Base-by-base conservation (phyloP, 2,329 filamentous ascomycete species). In the Aspergillus jensenii region DNA sequence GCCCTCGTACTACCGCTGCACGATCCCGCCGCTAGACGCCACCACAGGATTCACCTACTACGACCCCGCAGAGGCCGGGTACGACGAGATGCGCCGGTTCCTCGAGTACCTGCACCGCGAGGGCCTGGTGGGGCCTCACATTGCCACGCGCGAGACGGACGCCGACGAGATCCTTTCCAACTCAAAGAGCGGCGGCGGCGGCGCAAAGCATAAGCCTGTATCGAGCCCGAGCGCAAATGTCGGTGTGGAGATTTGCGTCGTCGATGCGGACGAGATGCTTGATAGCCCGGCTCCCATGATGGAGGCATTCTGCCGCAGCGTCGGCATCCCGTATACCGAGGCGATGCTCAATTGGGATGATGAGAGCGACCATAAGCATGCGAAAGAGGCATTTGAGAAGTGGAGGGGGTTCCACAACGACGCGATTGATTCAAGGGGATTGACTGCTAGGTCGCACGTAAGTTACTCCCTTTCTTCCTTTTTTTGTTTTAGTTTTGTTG, bases 361-460 rank as follows among this genome's bases (percentile, higher is more conserved):
- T 27, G 86, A 88, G 52, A 88, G 90, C 63, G 87, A 89, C 67
- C 87, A 91, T 65, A 67, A 77, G 52, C 79, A 84, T 61, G 93
- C 93, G 3, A 81, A 83, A 64, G 82, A 86, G 62, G 87, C 87
- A 17, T 98, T 98, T 77, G 91, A 93, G 78, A 98, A 99, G 80
- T 98, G 95, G 95, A 90, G 87, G 65, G 95, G 95, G 11, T 98
- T 96, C 79, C 95, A 98, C 74, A 90, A 98, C 66, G 95, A 98
- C 79, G 95, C 92, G 14, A 90, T 98, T 67, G 82, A 90, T 65
- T 96, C 90, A 71, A 88, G 83, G 39, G 87, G 87, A 61, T 79
- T 99, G 68, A 88, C 88, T 71, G 85, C 90, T 4, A 71, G 78
- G 62, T 56, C 62, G 52, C 76, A 79, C 59, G 79, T 81, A 73